phyloP scores from a whole-genome alignment of 1,284 basidiomycete species.

The Naganishia sp. region DNA sequence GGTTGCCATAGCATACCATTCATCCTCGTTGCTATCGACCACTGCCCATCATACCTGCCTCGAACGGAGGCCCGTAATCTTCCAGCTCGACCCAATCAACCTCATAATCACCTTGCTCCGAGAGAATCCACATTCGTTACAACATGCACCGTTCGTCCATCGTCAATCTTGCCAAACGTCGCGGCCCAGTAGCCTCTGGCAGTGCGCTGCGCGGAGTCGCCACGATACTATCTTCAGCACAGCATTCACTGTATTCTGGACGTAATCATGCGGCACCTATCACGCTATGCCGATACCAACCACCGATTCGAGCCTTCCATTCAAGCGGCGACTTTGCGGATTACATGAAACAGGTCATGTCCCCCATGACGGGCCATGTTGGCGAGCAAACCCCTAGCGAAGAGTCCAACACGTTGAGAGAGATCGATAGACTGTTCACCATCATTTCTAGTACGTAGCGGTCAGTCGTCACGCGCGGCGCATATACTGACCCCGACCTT shows the following conservation, averaged over 20 bases:
- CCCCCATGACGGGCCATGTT: slow-evolving; percentile 15
- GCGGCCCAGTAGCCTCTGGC: no score
- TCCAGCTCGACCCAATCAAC: no score
- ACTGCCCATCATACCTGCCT: no score
- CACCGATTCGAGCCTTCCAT: slow-evolving; percentile 6
- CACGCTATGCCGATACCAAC: background rate
- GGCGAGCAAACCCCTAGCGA: slow-evolving; percentile 24
- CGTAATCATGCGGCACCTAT: background rate
- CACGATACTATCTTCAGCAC: no score
- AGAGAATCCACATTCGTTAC: background rate
- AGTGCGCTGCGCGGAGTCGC: no score
- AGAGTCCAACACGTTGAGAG: slow-evolving; percentile 40
- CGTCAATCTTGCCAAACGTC: background rate
- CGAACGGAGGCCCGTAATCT: no score
- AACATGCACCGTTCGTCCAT: background rate
- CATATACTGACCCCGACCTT: background rate
- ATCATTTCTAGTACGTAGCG: slow-evolving; percentile 46
- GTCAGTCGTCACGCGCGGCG: background rate
- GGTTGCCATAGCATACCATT: no score
- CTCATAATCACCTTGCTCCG: background rate
- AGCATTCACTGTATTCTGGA: no score
- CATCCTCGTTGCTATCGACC: no score
- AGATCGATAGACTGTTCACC: slow-evolving; percentile 50
- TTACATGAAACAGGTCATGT: slow-evolving; percentile 25
- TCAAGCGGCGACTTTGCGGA: slow-evolving; percentile 15